Base-by-base conservation (phyloP, 176 grass and related monocot genomes). In the Triticum urartu region DNA sequence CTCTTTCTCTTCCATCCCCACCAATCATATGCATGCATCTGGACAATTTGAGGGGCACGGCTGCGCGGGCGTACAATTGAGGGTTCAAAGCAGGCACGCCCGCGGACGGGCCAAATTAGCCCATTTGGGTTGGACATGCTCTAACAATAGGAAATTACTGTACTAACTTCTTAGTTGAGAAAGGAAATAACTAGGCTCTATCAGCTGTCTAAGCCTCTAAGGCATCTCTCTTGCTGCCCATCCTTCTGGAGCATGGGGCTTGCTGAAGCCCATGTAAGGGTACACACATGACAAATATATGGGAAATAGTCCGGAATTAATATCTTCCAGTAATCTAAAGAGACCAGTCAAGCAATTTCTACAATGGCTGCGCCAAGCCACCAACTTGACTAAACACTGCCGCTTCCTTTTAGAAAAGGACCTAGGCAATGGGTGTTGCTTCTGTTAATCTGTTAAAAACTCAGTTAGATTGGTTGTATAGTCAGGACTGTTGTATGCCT, bases 401-500 rank as follows among this genome's bases (percentile, higher is more conserved):
- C 20, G 50, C 64, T 88, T 54, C 30, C n/a, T 64, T 77, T 63
- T 85, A 62, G 48, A 81, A 80, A 61, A 73, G 5, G 25, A 80
- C 79, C 26, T 79, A 43, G 21, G 48, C 62, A 79, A 66, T 11
- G 20, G 22, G 61, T 52, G 78, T 68, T 80, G 59, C 82, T 45
- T 74, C 25, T 87, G 25, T 34, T 64, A 60, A 36, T 72, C 21
- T 72, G 48, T 72, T 59, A 10, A 72, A 36, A 72, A 11, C 81
- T 72, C 22, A 39, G 43, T 42, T 65, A 4, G 72, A 21, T 77
- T 50, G 72, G 14, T 74, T 71, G 68, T 59, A 11, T 32, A 45
- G 62, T 81, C 26, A 14, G 64, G n/a, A 68, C 40, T 68, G 18
- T 34, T 66, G 9, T 81, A 32, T 81, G 40, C 32, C 25, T 0